Base-by-base conservation (phyloP, 306 rosid species). In the Casuarina cunninghamiana region DNA sequence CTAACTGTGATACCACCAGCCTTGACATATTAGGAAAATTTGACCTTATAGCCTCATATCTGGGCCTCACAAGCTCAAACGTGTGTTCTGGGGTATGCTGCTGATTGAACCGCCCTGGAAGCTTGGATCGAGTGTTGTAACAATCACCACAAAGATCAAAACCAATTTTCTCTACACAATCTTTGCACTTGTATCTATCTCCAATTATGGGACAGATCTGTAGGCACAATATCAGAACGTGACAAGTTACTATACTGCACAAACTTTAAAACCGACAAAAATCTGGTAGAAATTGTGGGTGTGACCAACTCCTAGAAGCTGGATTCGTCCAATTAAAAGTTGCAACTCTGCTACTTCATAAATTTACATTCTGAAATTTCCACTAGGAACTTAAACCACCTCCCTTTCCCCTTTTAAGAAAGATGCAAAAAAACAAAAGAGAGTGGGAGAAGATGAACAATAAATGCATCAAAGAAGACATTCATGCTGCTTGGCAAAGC, bases 101-200 rank as follows among this genome's bases (percentile, higher is more conserved):
- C 86, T 94, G 98, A 85, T 94, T 94, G 82, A 94, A 92, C 72
- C 97, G 94, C 68, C 98, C 98, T 0, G 96, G 98, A 84, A 86
- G 96, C 89, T 89, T 94, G 69, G 92, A 75, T 6, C 51, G 54
- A 37, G 86, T 80, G 67, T 87, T 89, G 53, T 87, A 89, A 85
- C 98, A 94, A 57, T 86, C 83, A 39, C 89, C 79, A 67, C 98
- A 94, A 49, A 94, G 97, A 82, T 94, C 97, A 67, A 94, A 94
- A 69, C 98, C 98, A 0, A 78, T 11, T 45, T 0, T 4, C 82
- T 94, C 96, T 46, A 68, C 42, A 72, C 98, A 94, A 79, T 94
- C 96, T 71, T 57, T 75, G 83, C 98, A 94, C 61, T 2, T 83
- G 80, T 92, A 90, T 79, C 98, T 90, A 53, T 94, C 93, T 55